Evolutionary conservation across 2,329 filamentous ascomycete species (phyloP), one percentile per base, ranked within the genome.

Genomic region (Xylaria sp.): DNA sequence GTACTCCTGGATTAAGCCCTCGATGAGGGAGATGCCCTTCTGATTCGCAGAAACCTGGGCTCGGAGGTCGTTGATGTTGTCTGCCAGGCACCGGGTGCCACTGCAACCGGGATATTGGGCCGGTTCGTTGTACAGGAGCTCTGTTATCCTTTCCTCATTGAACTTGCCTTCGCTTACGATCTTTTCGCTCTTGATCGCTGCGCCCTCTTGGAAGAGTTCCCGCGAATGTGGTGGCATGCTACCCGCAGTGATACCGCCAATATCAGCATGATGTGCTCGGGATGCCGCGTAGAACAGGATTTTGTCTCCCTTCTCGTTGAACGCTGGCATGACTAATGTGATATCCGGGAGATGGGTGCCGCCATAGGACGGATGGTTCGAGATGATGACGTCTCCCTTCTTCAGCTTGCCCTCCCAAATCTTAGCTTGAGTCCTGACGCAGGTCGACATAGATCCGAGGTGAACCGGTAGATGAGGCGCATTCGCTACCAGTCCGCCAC

Each of bases 341-440:
- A 94, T 90, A 66, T 94, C 90, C 1, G 90, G 90, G 21, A 94
- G 74, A 75, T 94, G 90, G 0, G 91, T 95, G 39, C 90, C 90
- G 29, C 90, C 90, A 65, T 87, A 92, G 69, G 91, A 90, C 1
- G 90, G 90, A 66, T 94, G 90, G 63, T 94, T 94, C 0, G 89
- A 90, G 5, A 93, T 89, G 39, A 94, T 81, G 0, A 94, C 90
- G 69, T 94, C 90, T 26, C 90, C 90, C 52, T 82, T 86, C 64
- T 90, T 89, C 48, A 94, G 75, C 61, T 88, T 90, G 5, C 88
- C 89, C 63, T 86, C 81, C 89, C 90, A 94, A 52, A 92, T 90
- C 63, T 89, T 82, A 4, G 89, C 87, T 72, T 93, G 90, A 44
- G 89, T 89, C 54, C 83, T 80, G 1, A 93, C 89, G 45, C 90